These are phyloP conservation scores for Strobilomyces echinocephalus DNA, from an alignment of 768 basidiomycete species.

Conservation along the genomic window DNA sequence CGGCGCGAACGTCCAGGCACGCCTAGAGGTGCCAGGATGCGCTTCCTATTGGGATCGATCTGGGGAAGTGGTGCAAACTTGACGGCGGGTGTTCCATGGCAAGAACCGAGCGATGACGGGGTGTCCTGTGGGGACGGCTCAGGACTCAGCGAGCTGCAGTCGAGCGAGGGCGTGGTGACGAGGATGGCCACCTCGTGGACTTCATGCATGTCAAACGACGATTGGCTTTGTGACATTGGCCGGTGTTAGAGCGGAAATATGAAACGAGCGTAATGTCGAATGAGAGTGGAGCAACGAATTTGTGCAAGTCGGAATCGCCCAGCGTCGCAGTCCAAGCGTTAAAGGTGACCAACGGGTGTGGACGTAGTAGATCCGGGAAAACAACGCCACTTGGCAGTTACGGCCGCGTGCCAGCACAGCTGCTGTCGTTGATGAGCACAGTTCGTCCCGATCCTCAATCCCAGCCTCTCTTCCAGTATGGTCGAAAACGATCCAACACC, in stretches of 20 bases:
- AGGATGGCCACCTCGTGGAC: constrained; percentile 14
- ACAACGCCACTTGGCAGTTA: neutral
- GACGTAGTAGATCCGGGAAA: constrained; percentile 3
- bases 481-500: constrained; percentile 70
- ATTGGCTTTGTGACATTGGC: constrained; percentile 9
- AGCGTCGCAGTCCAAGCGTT: constrained; percentile 7
- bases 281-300: constrained; percentile 10
- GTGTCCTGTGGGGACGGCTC: constrained; percentile 9
- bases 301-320: constrained; percentile 8
- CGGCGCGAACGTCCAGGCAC: constrained; percentile 41
- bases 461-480: constrained; percentile 39
- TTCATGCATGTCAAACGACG: constrained; percentile 14
- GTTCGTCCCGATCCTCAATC: constrained; percentile 62
- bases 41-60: constrained; percentile 45
- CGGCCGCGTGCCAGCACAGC: neutral
- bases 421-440: constrained; percentile 41
- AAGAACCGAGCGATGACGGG: constrained; percentile 14
- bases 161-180: constrained; percentile 7
- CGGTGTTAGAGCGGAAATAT: neutral
- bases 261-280: constrained; percentile 23
- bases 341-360: neutral
- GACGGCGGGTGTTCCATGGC: constrained; percentile 33
- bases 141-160: constrained; percentile 11
- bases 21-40: constrained; percentile 48
- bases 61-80: constrained; percentile 60